Evolutionary conservation across 306 rosid genomes (phyloP), one percentile per base, ranked within the genome.

Genomic region (Begonia loranthoides): DNA sequence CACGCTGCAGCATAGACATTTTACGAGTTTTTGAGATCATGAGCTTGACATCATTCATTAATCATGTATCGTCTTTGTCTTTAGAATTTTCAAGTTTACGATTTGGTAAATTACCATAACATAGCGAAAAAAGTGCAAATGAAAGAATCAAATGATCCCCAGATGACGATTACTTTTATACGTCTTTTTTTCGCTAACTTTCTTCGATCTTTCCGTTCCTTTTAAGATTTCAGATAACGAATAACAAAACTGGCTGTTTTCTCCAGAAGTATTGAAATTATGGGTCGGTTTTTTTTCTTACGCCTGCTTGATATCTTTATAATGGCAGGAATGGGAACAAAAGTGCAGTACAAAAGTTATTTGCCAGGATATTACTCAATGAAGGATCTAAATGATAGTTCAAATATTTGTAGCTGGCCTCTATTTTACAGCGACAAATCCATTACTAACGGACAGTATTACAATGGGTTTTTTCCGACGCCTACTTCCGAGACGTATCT

Each of bases 331-430:
- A 90, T 90, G 99, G 99, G 95, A 80, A 86, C 95, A 64, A 86
- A 83, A 70, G 87, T 90, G 69, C 93, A 90, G 66, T 76, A 59
- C 47, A 69, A 78, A 74, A 67, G 72, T 69, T 66, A 70, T 65
- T 61, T 75, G 55, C 86, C 93, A 12, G 94, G 88, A 53, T 74
- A 83, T 69, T 77, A 66, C 74, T 69, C 95, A 47, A 82, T 90
- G 85, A 83, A 82, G 78, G 99, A 86, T 90, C 95, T 90, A 54
- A 90, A 90, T 45, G 99, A 90, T 61, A 94, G 82, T 74, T 79
- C 94, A 45, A 87, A 85, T 67, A 83, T 78, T 67, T 90, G 80
- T 83, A 77, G 79, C 51, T 90, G 99, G 95, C 82, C 87, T 12
- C 53, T 73, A 13, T 83, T 68, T 54, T 78, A 80, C 17, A 76